These are phyloP conservation scores for Cryptococcus floricola DNA, from an alignment of 1,284 basidiomycete genomes.

Conservation along the genomic window DNA sequence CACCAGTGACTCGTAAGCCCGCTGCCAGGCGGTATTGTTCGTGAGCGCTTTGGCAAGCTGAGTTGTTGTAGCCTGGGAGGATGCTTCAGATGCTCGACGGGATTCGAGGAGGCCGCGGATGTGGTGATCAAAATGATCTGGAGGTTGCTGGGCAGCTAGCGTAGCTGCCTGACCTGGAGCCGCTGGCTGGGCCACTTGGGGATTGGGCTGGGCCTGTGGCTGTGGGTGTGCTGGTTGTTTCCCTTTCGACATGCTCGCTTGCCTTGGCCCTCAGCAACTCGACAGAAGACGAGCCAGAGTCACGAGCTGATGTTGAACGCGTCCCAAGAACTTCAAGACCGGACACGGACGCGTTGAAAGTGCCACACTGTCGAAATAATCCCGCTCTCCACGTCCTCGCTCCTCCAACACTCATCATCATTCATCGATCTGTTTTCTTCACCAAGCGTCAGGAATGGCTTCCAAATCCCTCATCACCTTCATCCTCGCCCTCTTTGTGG, in stretches of 20 bases:
- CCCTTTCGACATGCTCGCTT: neutral
- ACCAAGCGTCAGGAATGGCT: slow-evolving; percentile 33
- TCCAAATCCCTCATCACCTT: slow-evolving; percentile 62
- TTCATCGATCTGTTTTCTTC: neutral
- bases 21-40: too few species aligned
- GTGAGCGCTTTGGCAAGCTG: too few species aligned
- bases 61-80: too few species aligned
- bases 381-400: neutral
- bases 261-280: neutral
- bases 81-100: too few species aligned
- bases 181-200: slow-evolving; percentile 50
- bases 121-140: slow-evolving; percentile 16
- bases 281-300: too few species aligned
- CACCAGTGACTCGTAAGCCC: too few species aligned
- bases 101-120: too few species aligned
- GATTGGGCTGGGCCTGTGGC: too few species aligned
- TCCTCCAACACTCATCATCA: neutral
- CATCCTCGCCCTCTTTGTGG: slow-evolving; percentile 62
- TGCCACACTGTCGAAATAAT: too few species aligned
- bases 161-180: slow-evolving; percentile 58
- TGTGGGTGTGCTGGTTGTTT: neutral
- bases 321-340: neutral
- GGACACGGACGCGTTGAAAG: too few species aligned
- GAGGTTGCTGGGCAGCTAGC: slow-evolving; percentile 63
- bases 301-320: too few species aligned